Percentiles rank a stretch among this genome's conserved stretches.
Evolutionary conservation across 257 asterid species (phyloP).

Genomic region (Catharanthus roseus): DNA sequence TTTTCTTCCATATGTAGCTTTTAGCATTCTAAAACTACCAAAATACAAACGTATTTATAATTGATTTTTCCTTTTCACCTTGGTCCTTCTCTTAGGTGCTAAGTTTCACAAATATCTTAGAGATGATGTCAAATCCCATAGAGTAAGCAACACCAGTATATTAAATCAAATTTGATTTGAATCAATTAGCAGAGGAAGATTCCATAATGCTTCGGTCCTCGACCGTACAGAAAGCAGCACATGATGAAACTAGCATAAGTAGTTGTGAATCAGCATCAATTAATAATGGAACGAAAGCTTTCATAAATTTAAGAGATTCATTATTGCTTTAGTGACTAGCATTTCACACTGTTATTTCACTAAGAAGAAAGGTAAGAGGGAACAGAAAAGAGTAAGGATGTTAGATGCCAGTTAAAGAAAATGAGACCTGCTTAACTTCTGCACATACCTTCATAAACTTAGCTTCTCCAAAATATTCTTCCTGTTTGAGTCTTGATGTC

Average conservation of each 20-base stretch:
- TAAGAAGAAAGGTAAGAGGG: not conserved
- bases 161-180: not conserved
- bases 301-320: not conserved
- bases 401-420: not conserved
- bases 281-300: not conserved
- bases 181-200: not conserved
- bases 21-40: too few species aligned
- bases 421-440: not conserved
- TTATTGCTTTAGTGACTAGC: not conserved
- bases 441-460: conserved; percentile 78
- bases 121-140: not conserved
- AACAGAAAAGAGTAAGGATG: not conserved
- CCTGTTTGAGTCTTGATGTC: conserved; percentile 88
- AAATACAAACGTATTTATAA: too few species aligned
- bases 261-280: not conserved
- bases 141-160: not conserved
- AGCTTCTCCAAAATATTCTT: conserved; percentile 70
- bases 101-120: not conserved
- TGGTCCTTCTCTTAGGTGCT: not conserved
- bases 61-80: not conserved
- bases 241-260: not conserved
- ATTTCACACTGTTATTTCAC: not conserved
- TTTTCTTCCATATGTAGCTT: too few species aligned
- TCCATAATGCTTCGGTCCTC: not conserved
- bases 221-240: not conserved